phyloP scores from a whole-genome alignment of 352 stramenopile genomes.

The Phytopythium montanum region DNA sequence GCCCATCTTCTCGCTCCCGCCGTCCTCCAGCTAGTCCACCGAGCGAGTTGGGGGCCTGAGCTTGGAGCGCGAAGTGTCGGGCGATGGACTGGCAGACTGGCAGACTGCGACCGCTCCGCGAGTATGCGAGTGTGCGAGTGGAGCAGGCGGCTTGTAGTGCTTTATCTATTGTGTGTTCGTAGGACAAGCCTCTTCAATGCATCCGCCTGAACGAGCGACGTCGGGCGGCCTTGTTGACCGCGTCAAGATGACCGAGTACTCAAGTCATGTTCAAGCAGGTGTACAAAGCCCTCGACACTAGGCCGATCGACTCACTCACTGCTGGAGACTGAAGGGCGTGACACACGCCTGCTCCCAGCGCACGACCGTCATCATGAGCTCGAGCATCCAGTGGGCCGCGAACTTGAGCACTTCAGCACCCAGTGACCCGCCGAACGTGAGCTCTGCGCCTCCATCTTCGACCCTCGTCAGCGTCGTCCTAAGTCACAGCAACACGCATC shows the following conservation, averaged over 20 bases:
- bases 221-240: background rate
- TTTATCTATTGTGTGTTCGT: background rate
- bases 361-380: constrained; percentile 70
- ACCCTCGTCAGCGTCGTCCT: constrained; percentile 37
- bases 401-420: constrained; percentile 54
- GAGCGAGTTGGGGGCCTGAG: no score
- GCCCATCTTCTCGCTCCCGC: constrained; percentile 48
- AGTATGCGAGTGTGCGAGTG: background rate
- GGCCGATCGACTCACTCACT: constrained; percentile 4
- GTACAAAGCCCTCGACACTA: background rate
- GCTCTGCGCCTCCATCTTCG: constrained; percentile 23
- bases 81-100: background rate
- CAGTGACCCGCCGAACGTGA: constrained; percentile 56
- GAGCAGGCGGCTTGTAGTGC: background rate
- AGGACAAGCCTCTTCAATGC: background rate
- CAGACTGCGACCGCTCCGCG: background rate
- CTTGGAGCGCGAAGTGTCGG: no score
- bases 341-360: constrained; percentile 62
- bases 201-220: background rate
- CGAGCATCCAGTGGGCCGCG: constrained; percentile 69
- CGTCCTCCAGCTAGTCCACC: constrained; percentile 14
- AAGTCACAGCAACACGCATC: background rate
- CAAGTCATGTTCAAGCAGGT: no score
- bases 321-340: constrained; percentile 45
- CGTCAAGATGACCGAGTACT: no score